A percentile compares a stretch with the other conserved stretches of the same genome.
phyloP scores from a whole-genome alignment of 306 rosid species.

The Mimosa bimucronata region DNA sequence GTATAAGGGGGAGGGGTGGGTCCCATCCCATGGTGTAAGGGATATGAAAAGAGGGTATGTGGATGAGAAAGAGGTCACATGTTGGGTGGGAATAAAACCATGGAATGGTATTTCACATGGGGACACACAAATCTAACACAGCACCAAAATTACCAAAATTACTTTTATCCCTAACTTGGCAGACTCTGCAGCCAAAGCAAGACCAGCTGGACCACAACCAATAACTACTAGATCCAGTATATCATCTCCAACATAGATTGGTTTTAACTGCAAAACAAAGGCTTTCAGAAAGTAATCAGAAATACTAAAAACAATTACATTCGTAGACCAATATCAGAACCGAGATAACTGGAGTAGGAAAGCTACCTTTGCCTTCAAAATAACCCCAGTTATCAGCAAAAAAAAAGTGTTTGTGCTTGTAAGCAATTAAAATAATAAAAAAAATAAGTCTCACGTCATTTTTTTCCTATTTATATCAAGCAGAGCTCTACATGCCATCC shows the following conservation, averaged over 20 bases:
- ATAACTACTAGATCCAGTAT: constrained; percentile 87
- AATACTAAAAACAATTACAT: neutral
- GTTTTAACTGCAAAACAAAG: constrained; percentile 65
- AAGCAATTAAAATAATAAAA: neutral
- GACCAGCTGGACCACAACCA: constrained; percentile 99
- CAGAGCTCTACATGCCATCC: constrained; percentile 10
- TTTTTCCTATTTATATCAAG: neutral
- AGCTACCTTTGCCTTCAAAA: constrained; percentile 17
- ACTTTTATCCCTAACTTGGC: constrained; percentile 89
- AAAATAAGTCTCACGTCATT: neutral
- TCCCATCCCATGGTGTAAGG: constrained; percentile 29
- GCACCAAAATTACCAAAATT: too few relatives aligned
- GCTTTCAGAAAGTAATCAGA: constrained; percentile 25
- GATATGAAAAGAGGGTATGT: constrained; percentile 43
- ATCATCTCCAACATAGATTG: constrained; percentile 63
- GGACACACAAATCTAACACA: constrained; percentile 33
- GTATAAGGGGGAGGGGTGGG: constrained; percentile 34
- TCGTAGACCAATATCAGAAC: constrained; percentile 20
- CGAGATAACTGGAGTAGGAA: constrained; percentile 14
- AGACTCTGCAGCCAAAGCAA: constrained; percentile 95
- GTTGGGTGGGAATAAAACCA: constrained; percentile 63
- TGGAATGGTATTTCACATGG: constrained; percentile 73
- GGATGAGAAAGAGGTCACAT: constrained; percentile 57
- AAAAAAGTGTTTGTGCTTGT: neutral
- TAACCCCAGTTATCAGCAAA: neutral